A percentile compares a stretch with the other conserved stretches of the same genome.
Evolutionary conservation across 768 basidiomycete species (phyloP).

Genomic region (Phaeolepiota aurea): DNA sequence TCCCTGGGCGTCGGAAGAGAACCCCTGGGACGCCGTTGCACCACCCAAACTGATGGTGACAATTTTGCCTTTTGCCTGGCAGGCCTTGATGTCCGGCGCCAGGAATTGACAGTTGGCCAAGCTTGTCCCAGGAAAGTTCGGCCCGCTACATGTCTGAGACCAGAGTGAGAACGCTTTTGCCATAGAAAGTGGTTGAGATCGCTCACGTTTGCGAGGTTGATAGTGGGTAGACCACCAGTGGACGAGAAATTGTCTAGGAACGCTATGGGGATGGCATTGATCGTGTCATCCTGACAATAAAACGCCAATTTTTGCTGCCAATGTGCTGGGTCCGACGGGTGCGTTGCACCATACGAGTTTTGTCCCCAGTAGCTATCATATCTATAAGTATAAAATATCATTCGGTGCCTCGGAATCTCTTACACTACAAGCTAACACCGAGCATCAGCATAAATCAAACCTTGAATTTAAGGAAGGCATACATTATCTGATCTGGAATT

Average conservation of each 20-base stretch:
- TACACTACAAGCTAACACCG: no score
- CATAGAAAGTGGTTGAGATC: background rate
- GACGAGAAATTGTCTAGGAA: constrained; percentile 63
- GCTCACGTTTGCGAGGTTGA: constrained; percentile 63
- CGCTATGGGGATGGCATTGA: constrained; percentile 65
- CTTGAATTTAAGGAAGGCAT: no score
- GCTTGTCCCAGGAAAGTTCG: constrained; percentile 52
- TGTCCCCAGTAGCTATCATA: constrained; percentile 62
- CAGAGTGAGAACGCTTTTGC: background rate
- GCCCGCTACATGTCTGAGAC: constrained; percentile 55
- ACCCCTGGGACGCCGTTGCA: constrained; percentile 53
- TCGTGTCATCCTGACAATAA: constrained; percentile 63
- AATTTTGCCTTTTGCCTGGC: constrained; percentile 60
- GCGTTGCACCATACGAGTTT: constrained; percentile 60
- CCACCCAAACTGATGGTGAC: constrained; percentile 53
- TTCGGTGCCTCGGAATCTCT: no score
- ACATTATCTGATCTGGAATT: no score
- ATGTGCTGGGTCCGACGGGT: constrained; percentile 36
- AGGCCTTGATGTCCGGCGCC: constrained; percentile 51
- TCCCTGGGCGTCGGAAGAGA: constrained; percentile 50
- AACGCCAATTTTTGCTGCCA: constrained; percentile 55
- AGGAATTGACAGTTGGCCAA: constrained; percentile 56
- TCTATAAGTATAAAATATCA: no score
- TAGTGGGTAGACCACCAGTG: constrained; percentile 48
- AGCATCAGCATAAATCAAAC: no score